Conservation (phyloP, 139 green algal genomes). For the Raphidocelis subcapitata region DNA sequence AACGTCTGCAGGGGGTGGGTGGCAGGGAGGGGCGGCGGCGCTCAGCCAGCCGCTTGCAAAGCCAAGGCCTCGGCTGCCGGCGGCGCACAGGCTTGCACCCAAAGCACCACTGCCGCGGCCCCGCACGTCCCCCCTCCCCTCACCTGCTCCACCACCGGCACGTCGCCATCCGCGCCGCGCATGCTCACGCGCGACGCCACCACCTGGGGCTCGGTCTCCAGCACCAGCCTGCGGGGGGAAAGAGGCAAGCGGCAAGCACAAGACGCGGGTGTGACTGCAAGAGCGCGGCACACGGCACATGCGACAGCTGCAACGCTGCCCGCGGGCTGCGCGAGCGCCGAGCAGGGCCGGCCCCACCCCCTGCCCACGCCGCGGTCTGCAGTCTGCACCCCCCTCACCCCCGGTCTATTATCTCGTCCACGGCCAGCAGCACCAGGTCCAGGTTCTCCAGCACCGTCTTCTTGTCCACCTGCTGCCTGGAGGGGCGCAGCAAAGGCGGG, state of each 20-base stretch:
- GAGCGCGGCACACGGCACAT: no score
- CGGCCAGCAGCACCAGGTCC: conserved; percentile 93
- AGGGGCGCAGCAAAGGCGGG: conserved; percentile 11
- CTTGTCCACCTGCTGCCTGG: conserved; percentile 95
- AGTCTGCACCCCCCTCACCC: conserved; percentile 54
- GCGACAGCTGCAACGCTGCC: no score
- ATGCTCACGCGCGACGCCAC: conserved; percentile 95
- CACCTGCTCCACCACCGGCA: conserved; percentile 81
- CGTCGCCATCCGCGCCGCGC: conserved; percentile 80
- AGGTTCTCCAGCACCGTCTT: conserved; percentile 99
- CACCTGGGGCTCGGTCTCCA: conserved; percentile 91
- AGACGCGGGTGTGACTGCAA: no score
- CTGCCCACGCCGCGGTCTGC: no score
- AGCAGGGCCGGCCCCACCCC: no score
- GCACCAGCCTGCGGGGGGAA: conserved; percentile 73
- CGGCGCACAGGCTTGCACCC: no score
- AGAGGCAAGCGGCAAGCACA: no score
- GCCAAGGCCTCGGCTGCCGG: no score
- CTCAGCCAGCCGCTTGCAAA: neutral
- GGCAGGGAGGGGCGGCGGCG: no score
- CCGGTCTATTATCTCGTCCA: conserved; percentile 96
- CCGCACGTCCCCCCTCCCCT: no score
- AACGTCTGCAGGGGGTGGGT: conserved; percentile 69
- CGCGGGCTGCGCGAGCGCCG: no score
- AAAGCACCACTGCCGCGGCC: no score